Conservation (phyloP, 148 eudicot species). For the Vaccinium macrocarpon region DNA sequence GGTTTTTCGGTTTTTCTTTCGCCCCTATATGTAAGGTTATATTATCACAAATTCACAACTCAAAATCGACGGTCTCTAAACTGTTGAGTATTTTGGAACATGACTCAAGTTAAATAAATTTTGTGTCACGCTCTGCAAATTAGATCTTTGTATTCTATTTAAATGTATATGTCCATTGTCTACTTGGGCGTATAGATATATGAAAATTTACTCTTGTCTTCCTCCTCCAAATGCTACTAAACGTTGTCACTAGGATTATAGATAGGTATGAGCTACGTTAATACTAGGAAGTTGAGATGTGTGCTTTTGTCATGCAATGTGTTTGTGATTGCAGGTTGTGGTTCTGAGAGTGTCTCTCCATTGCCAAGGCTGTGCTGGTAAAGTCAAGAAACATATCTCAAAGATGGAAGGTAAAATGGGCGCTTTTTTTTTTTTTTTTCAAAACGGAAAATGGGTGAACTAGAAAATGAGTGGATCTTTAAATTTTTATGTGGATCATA, state of each 20-base stretch:
- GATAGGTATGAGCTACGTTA: not conserved
- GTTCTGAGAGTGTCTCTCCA: slow-evolving; percentile 82
- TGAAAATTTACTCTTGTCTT: not conserved
- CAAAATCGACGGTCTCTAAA: not conserved
- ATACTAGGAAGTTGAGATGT: not conserved
- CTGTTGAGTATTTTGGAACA: not conserved
- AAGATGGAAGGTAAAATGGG: slow-evolving; percentile 67
- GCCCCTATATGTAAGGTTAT: no score
- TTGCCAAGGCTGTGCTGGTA: slow-evolving; percentile 88
- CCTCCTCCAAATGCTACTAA: not conserved
- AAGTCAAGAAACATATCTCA: slow-evolving; percentile 69
- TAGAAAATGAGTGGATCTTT: no score
- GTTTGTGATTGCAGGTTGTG: slow-evolving; percentile 46
- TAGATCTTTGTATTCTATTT: not conserved
- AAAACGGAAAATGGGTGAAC: no score
- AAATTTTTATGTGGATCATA: no score
- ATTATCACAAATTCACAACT: not conserved
- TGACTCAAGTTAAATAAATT: not conserved
- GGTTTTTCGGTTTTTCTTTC: no score
- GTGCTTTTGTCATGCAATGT: not conserved
- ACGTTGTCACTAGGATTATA: not conserved
- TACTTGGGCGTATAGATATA: no score
- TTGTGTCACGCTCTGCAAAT: not conserved
- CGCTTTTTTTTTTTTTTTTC: not conserved
- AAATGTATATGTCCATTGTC: not conserved